Percentiles rank a stretch among this genome's conserved stretches.
These are phyloP conservation scores for Castanospermum australe DNA, from an alignment of 306 rosid species.

Conservation along the genomic window DNA sequence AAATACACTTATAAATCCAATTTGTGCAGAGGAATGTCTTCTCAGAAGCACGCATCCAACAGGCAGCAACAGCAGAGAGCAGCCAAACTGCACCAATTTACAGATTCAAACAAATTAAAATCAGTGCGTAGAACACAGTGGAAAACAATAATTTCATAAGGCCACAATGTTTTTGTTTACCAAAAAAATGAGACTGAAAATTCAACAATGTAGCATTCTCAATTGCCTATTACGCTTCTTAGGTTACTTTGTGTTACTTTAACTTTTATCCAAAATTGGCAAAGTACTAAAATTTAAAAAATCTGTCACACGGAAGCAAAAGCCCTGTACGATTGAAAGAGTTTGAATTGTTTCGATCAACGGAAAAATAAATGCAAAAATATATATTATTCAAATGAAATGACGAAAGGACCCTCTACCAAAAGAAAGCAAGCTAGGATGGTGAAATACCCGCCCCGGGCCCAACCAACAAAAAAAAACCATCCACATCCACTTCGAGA, in stretches of 20 bases:
- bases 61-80: conserved; percentile 96
- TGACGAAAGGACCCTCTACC: neutral
- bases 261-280: neutral
- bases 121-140: neutral
- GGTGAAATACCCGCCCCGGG: neutral
- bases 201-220: neutral
- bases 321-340: too few relatives aligned
- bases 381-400: neutral
- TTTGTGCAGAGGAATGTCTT: conserved; percentile 9
- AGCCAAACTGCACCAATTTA: conserved; percentile 71
- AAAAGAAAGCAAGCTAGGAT: neutral
- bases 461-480: neutral
- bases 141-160: neutral
- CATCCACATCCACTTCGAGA: neutral
- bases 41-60: conserved; percentile 88
- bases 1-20: conserved; percentile 26
- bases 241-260: neutral
- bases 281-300: too few relatives aligned
- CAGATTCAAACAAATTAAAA: conserved; percentile 6
- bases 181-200: neutral
- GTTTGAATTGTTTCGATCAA: neutral
- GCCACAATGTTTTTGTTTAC: neutral
- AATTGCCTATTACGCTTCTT: too few relatives aligned
- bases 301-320: too few relatives aligned
- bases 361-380: neutral